Conservation (phyloP, 2,329 filamentous ascomycete species). For the Aureobasidium subglaciale region DNA sequence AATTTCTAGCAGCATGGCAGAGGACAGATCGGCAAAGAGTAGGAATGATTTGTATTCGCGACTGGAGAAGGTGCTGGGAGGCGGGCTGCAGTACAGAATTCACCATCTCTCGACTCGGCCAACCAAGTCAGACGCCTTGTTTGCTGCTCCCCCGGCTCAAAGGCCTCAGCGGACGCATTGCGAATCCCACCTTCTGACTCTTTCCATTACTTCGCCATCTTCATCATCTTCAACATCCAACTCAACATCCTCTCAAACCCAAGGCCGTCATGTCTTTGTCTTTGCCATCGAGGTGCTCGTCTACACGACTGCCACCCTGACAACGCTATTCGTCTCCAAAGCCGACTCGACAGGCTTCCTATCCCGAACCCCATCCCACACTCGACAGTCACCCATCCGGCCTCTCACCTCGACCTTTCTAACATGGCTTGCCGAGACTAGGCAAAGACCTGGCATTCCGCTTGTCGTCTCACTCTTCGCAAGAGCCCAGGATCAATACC, state of each 20-base stretch:
- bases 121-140: slow-evolving; percentile 66
- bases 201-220: slow-evolving; percentile 32
- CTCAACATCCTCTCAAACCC: slow-evolving; percentile 16
- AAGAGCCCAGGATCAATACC: slow-evolving; percentile 82
- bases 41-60: slow-evolving; percentile 31
- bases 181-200: slow-evolving; percentile 72
- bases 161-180: slow-evolving; percentile 72
- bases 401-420: slow-evolving; percentile 70
- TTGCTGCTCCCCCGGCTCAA: slow-evolving; percentile 65
- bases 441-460: slow-evolving; percentile 57
- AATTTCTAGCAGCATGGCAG: slow-evolving; percentile 6
- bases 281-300: slow-evolving; percentile 83
- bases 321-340: slow-evolving; percentile 90
- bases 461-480: slow-evolving; percentile 86
- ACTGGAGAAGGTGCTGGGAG: slow-evolving; percentile 47
- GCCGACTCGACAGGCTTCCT: slow-evolving; percentile 93
- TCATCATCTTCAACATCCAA: not conserved
- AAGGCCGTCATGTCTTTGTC: slow-evolving; percentile 54
- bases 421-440: slow-evolving; percentile 61
- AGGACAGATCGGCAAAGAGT: not conserved
- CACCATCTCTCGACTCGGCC: slow-evolving; percentile 87
- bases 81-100: slow-evolving; percentile 55
- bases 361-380: slow-evolving; percentile 50
- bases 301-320: slow-evolving; percentile 71
- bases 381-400: slow-evolving; percentile 65